Conservation (phyloP, 345 rosid genomes). For the Eucalyptus polyanthemos region DNA sequence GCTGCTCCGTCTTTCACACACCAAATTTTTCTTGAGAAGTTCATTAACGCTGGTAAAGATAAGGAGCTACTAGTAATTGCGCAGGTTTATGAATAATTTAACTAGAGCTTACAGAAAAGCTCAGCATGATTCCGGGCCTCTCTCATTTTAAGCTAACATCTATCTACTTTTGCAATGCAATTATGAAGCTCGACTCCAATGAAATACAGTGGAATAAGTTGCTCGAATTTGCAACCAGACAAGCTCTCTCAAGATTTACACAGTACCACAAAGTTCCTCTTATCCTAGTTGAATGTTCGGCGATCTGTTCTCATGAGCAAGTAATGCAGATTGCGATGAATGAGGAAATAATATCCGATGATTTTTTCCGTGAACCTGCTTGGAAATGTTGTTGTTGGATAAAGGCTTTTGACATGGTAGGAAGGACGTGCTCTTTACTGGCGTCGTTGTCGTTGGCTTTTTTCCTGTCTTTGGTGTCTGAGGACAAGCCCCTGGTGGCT, state of each 20-base stretch:
- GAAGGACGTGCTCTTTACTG: background rate
- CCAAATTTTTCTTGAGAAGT: background rate
- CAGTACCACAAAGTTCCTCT: background rate
- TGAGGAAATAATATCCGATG: background rate
- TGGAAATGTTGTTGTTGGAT: background rate
- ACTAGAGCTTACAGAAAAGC: background rate
- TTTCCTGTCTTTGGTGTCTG: slow-evolving; percentile 7
- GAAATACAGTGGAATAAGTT: background rate
- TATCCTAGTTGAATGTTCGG: slow-evolving; percentile 19
- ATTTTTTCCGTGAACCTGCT: slow-evolving; percentile 13
- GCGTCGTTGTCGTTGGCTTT: background rate
- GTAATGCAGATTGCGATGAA: background rate
- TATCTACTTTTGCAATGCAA: background rate
- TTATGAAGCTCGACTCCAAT: background rate
- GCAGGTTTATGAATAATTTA: background rate
- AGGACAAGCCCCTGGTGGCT: slow-evolving; percentile 1
- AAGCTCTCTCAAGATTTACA: background rate
- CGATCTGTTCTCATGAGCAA: slow-evolving; percentile 17
- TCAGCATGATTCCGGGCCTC: background rate
- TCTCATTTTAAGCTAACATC: background rate
- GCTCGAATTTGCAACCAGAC: background rate
- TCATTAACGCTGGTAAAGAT: background rate
- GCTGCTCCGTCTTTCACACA: background rate
- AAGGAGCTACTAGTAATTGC: background rate
- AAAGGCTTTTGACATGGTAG: slow-evolving; percentile 9